Percentiles rank a stretch among this genome's conserved stretches.
Conservation (phyloP, 352 stramenopile genomes). For the Peronospora tabacina region DNA sequence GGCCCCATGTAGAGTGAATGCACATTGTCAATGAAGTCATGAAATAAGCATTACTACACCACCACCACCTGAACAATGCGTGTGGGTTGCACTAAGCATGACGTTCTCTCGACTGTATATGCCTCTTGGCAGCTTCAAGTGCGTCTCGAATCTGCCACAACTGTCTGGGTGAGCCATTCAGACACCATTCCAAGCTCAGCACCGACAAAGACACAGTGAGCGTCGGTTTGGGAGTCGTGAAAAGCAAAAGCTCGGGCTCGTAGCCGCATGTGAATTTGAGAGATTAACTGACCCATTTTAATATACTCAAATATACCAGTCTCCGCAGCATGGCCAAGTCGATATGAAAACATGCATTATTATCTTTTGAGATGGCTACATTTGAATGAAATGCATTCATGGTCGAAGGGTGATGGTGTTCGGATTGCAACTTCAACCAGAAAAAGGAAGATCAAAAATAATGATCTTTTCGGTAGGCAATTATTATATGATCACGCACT, state of each 20-base stretch:
- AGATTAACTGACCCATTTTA: constrained; percentile 63
- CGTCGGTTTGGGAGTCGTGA: constrained; percentile 23
- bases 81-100: constrained; percentile 88
- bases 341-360: constrained; percentile 34
- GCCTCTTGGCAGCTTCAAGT: constrained; percentile 34
- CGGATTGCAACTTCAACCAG: background rate
- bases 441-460: too few relatives aligned
- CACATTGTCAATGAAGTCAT: constrained; percentile 90
- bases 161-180: constrained; percentile 80
- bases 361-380: constrained; percentile 11
- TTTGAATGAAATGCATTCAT: constrained; percentile 13
- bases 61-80: constrained; percentile 86
- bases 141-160: constrained; percentile 52
- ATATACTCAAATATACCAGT: constrained; percentile 87
- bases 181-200: constrained; percentile 87
- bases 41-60: too few relatives aligned
- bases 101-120: constrained; percentile 71
- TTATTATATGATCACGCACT: too few relatives aligned
- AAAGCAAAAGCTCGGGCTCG: constrained; percentile 80
- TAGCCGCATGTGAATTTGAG: constrained; percentile 83
- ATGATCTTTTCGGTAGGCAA: too few relatives aligned
- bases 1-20: constrained; percentile 60
- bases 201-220: constrained; percentile 74
- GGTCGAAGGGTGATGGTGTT: background rate
- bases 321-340: constrained; percentile 71